Evolutionary conservation across 495 filamentous ascomycete genomes (phyloP).

Genomic region (Penicillium canescens): DNA sequence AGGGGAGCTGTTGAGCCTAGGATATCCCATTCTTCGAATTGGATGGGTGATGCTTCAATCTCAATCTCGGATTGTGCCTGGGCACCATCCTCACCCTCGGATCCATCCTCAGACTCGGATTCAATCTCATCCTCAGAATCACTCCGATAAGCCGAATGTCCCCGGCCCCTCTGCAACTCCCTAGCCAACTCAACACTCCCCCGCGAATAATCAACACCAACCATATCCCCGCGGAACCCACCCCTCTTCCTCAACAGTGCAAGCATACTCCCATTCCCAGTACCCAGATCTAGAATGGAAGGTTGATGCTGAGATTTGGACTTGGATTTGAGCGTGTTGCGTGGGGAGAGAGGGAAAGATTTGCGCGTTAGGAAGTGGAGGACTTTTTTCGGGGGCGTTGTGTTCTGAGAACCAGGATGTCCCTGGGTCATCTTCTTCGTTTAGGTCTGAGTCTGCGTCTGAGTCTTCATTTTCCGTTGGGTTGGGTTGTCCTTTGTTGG

Average conservation of each 20-base stretch:
- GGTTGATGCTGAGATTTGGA: slow-evolving; percentile 15
- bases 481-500: neutral
- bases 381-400: slow-evolving; percentile 52
- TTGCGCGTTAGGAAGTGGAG: slow-evolving; percentile 41
- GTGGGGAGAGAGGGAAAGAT: slow-evolving; percentile 38
- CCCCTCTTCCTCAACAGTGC: slow-evolving; percentile 68
- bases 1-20: slow-evolving; percentile 48
- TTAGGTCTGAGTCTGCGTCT: slow-evolving; percentile 20
- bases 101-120: slow-evolving; percentile 21
- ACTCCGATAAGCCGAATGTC: slow-evolving; percentile 42
- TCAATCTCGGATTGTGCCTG: slow-evolving; percentile 7
- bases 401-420: slow-evolving; percentile 56
- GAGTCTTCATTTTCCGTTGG: slow-evolving; percentile 8
- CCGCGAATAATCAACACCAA: slow-evolving; percentile 86
- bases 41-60: slow-evolving; percentile 31
- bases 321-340: slow-evolving; percentile 20
- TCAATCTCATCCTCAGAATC: slow-evolving; percentile 41
- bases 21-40: slow-evolving; percentile 79
- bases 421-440: slow-evolving; percentile 49
- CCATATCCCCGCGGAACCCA: slow-evolving; percentile 59
- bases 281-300: slow-evolving; percentile 75
- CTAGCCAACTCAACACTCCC: slow-evolving; percentile 70
- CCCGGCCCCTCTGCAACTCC: slow-evolving; percentile 40
- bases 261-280: slow-evolving; percentile 88
- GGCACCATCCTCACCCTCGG: slow-evolving; percentile 15